phyloP scores from a whole-genome alignment of 2,329 filamentous ascomycete species.

The Beauveria varroae region DNA sequence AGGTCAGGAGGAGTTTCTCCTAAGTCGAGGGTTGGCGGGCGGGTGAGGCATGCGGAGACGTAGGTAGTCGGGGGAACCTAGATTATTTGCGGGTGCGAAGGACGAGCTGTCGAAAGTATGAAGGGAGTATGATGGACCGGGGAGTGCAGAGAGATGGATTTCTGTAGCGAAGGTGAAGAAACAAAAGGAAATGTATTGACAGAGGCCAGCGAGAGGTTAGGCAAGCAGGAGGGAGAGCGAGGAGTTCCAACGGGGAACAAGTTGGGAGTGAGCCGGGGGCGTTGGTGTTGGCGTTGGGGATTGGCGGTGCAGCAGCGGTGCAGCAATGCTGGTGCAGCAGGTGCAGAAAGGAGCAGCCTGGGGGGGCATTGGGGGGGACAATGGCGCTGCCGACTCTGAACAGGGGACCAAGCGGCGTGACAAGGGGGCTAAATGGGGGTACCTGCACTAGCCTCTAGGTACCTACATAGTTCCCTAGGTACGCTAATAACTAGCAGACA shows the following conservation, averaged over 20 bases:
- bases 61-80: slow-evolving; percentile 9
- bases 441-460: too few relatives aligned
- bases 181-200: background rate
- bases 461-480: too few relatives aligned
- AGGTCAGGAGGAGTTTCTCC: background rate
- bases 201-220: background rate
- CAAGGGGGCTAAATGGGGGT: too few relatives aligned
- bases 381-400: too few relatives aligned
- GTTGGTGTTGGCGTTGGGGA: background rate
- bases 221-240: background rate
- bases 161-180: background rate
- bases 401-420: too few relatives aligned
- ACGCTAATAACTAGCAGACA: too few relatives aligned
- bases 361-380: too few relatives aligned
- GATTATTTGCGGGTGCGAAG: background rate
- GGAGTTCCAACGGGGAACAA: background rate
- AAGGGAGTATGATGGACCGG: background rate
- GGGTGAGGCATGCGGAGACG: slow-evolving; percentile 6
- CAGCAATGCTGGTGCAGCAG: too few relatives aligned
- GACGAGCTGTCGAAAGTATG: background rate
- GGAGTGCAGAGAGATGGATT: background rate
- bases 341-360: too few relatives aligned
- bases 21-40: background rate
- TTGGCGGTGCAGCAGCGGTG: background rate
- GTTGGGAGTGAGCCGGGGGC: background rate